Percentiles rank a stretch among this genome's conserved stretches.
Conservation (phyloP, 148 eudicot species). For the Rhododendron williamsianum region DNA sequence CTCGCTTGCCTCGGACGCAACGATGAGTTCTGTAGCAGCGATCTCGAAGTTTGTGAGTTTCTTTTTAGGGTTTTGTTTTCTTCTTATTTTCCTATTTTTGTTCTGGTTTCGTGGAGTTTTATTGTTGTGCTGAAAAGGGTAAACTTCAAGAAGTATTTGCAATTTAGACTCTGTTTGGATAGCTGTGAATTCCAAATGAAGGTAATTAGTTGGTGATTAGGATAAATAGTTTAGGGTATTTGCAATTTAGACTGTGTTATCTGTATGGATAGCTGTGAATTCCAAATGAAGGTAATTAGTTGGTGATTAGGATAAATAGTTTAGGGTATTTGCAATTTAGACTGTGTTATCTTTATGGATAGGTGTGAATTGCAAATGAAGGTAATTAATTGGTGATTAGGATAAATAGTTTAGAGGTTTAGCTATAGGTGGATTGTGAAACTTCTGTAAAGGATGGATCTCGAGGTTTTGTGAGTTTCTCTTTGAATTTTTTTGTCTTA, state of each 20-base stretch:
- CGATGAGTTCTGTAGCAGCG: conserved; percentile 70
- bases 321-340: background rate
- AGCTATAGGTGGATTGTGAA: background rate
- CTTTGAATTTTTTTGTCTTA: too few relatives aligned
- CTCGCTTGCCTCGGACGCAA: conserved; percentile 59
- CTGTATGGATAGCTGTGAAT: background rate
- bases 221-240: background rate
- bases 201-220: background rate
- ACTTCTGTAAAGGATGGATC: background rate
- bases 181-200: background rate
- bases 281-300: background rate
- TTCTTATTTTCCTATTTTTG: background rate
- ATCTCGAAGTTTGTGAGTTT: conserved; percentile 44
- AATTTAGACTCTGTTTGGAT: background rate
- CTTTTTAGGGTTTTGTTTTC: background rate
- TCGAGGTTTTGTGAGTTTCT: conserved; percentile 53
- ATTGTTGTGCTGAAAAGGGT: background rate
- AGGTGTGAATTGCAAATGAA: background rate
- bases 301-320: too few relatives aligned
- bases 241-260: background rate
- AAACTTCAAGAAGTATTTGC: background rate
- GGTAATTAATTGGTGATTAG: background rate
- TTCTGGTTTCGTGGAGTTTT: background rate
- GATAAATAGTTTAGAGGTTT: background rate
- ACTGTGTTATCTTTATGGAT: background rate